A percentile compares a stretch with the other conserved stretches of the same genome.
Evolutionary conservation across 805 yeast species (phyloP).

Genomic region (Cyberlindnera mississippiensis): DNA sequence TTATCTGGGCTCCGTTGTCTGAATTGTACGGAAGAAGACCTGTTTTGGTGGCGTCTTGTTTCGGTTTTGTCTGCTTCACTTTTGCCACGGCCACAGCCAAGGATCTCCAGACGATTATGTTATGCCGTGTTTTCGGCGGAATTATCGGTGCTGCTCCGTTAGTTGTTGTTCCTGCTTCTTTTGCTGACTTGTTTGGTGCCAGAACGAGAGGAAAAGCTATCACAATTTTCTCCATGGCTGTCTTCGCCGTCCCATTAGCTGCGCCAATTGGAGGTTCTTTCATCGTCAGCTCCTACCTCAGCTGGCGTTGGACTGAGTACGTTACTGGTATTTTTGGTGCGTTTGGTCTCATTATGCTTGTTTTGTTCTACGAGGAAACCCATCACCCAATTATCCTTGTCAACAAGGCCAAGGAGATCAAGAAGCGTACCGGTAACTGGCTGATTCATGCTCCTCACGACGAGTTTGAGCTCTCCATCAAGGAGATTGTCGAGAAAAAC

Average conservation of each 20-base stretch:
- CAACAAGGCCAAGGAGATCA: conserved; percentile 55
- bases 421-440: conserved; percentile 76
- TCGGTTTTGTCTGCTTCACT: conserved; percentile 55
- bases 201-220: conserved; percentile 71
- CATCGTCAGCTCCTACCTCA: conserved; percentile 53
- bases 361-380: conserved; percentile 54
- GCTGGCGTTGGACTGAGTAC: conserved; percentile 85
- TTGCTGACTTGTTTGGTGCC: conserved; percentile 76
- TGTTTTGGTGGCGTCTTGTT: conserved; percentile 51
- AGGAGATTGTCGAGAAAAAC: conserved; percentile 59
- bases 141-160: conserved; percentile 80
- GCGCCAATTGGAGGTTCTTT: conserved; percentile 81
- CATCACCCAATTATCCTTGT: conserved; percentile 67
- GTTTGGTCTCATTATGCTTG: conserved; percentile 35
- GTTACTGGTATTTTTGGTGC: conserved; percentile 60
- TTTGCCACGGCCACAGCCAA: conserved; percentile 78
- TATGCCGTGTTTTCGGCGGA: conserved; percentile 79
- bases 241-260: conserved; percentile 74
- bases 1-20: conserved; percentile 87
- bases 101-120: conserved; percentile 70
- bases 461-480: conserved; percentile 48
- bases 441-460: conserved; percentile 74
- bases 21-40: conserved; percentile 70
- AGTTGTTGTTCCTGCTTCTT: conserved; percentile 82
- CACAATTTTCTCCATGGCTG: conserved; percentile 64